Conservation (phyloP, 352 stramenopile species). For the Phytophthora tentaculata region DNA sequence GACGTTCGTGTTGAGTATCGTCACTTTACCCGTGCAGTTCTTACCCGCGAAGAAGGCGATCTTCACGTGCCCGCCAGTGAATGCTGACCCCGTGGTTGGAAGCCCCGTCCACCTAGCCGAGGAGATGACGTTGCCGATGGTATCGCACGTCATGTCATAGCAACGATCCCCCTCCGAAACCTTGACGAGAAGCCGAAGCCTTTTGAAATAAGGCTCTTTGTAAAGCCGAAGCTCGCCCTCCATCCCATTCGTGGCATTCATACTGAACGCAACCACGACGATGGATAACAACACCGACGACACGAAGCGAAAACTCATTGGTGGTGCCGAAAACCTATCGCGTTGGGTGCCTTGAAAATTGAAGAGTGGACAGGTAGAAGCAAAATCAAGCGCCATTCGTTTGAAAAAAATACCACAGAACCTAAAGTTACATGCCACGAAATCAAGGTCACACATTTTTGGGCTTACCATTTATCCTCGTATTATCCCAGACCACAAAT, state of each 20-base stretch:
- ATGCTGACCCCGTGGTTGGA: slow-evolving; percentile 13
- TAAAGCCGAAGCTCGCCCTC: slow-evolving; percentile 31
- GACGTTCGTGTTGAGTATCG: slow-evolving; percentile 17
- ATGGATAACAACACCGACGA: not conserved
- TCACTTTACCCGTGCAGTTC: slow-evolving; percentile 31
- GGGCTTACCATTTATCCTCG: not conserved
- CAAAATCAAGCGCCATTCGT: too few species aligned
- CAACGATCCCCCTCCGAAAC: slow-evolving; percentile 28
- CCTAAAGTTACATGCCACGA: not conserved
- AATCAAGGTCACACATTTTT: slow-evolving; percentile 4
- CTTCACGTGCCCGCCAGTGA: slow-evolving; percentile 14
- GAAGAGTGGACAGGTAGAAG: slow-evolving; percentile 13
- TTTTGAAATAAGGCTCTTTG: slow-evolving; percentile 30
- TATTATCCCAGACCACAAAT: slow-evolving; percentile 8
- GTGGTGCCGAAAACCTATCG: not conserved
- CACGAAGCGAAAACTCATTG: slow-evolving; percentile 9
- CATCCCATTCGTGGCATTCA: slow-evolving; percentile 13
- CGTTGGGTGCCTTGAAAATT: slow-evolving; percentile 8
- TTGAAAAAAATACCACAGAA: too few species aligned
- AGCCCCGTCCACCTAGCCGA: slow-evolving; percentile 29
- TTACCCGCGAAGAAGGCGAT: slow-evolving; percentile 27
- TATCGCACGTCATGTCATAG: slow-evolving; percentile 31
- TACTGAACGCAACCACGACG: not conserved
- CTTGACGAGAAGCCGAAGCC: slow-evolving; percentile 22
- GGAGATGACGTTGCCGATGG: slow-evolving; percentile 13